Base-by-base conservation (phyloP, 495 filamentous ascomycete genomes). In the Penicillium flavigenum region DNA sequence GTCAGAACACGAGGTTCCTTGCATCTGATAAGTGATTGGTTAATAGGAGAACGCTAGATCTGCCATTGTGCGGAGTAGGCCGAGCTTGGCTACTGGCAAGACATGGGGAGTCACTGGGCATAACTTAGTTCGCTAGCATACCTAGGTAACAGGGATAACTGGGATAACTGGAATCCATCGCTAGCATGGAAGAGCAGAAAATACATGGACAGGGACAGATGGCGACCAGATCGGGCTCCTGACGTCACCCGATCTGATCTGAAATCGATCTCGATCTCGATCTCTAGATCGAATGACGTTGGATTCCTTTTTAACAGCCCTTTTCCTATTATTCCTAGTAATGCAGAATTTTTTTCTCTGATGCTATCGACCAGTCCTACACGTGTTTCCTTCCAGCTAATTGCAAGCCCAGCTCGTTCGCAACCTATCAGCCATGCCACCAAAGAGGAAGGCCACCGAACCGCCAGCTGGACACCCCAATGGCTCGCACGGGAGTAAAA, bases 361-460 rank as follows among this genome's bases (percentile, higher is more conserved):
- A 27, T 46, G 17, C 31, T 14, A 11, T 12, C 36, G 34, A 7
- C 19, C 41, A 7, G 24, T 27, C 24, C 10, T 5, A 1, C 45
- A 9, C 8, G 11, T 11, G 2, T 49, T n/a, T 38, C 10, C 4
- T 6, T 49, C 27, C 2, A 46, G 29, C 10, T 8, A 12, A 41
- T 19, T 36, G 20, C 32, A 34, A 38, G 7, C 14, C 5, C 32
- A 51, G 44, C 19, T 27, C 8, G 31, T 46, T 32, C 47, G 44
- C 34, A 22, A 20, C 5, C 16, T 32, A 16, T 48, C 48, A 38
- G 50, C 22, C 1, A 74, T 72, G 69, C 60, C 66, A 5, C 59
- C 64, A 1, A 74, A 76, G 48, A 72, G 71, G 39, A 73, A 65
- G 55, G 50, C 62, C 4, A 50, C 61, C 26, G 55, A 58, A 43